These are phyloP conservation scores for Lichtheimia ramosa DNA, from an alignment of 371 early-diverging fungal genomes.

Conservation along the genomic window DNA sequence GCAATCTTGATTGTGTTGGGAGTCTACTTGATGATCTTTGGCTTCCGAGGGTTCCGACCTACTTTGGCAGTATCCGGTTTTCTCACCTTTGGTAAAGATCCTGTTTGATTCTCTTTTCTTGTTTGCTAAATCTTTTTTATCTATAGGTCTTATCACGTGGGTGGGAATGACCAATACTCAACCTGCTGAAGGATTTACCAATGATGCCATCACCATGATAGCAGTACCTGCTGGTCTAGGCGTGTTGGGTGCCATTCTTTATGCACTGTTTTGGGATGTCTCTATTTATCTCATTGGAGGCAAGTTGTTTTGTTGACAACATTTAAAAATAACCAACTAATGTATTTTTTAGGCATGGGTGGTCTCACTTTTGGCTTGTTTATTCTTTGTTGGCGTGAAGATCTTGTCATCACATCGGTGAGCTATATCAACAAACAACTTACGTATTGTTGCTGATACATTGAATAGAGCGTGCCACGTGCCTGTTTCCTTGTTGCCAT, in stretches of 20 bases:
- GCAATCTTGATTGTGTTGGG: constrained; percentile 33
- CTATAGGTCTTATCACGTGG: constrained; percentile 23
- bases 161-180: constrained; percentile 21
- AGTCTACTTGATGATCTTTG: constrained; percentile 31
- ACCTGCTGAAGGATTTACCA: constrained; percentile 18
- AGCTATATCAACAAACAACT: not conserved
- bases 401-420: constrained; percentile 25
- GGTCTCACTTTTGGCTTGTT: constrained; percentile 34
- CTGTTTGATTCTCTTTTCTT: constrained; percentile 23
- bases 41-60: constrained; percentile 31
- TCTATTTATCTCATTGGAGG: constrained; percentile 27
- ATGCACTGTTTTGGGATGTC: constrained; percentile 22
- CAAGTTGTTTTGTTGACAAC: not conserved
- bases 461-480: constrained; percentile 13
- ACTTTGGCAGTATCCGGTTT: constrained; percentile 35
- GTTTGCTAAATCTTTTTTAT: constrained; percentile 18
- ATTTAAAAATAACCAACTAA: too few species aligned
- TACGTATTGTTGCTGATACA: not conserved
- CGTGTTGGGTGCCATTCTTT: constrained; percentile 21
- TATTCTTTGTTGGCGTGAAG: constrained; percentile 34
- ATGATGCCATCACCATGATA: constrained; percentile 19
- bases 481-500: constrained; percentile 24
- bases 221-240: constrained; percentile 20
- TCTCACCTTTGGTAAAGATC: constrained; percentile 31
- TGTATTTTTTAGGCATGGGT: constrained; percentile 10